Conservation (phyloP, 2,329 filamentous ascomycete species). For the Arachnopeziza araneosa region DNA sequence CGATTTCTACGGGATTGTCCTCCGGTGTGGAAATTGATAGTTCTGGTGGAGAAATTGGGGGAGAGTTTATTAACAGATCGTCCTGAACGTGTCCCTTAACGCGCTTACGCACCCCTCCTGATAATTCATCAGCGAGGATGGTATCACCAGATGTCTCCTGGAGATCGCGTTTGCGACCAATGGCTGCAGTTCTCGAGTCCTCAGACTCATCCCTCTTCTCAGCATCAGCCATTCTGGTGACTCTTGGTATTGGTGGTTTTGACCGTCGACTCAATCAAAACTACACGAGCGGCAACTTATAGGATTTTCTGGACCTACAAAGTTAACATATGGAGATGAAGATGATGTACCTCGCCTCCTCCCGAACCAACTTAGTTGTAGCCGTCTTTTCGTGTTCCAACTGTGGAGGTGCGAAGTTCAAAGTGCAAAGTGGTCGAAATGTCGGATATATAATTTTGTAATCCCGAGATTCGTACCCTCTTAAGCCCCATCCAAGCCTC, state of each 20-base stretch:
- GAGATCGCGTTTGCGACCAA: constrained; percentile 34
- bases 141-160: constrained; percentile 1
- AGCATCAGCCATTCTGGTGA: not conserved
- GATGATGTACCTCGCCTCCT: too few relatives aligned
- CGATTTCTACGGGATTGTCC: not conserved
- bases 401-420: too few relatives aligned
- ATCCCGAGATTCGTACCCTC: not conserved
- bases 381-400: too few relatives aligned
- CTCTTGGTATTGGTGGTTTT: too few relatives aligned
- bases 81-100: not conserved
- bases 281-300: too few relatives aligned
- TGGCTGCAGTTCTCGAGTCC: constrained; percentile 41
- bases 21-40: not conserved
- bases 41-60: not conserved
- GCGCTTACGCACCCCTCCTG: not conserved
- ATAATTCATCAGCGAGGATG: not conserved
- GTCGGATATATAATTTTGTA: not conserved
- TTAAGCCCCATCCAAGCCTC: not conserved
- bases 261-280: too few relatives aligned
- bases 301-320: too few relatives aligned
- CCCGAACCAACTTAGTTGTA: too few relatives aligned
- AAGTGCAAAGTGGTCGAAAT: not conserved
- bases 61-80: not conserved
- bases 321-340: too few relatives aligned
- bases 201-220: constrained; percentile 25